Evolutionary conservation across 2,329 filamentous ascomycete genomes (phyloP).

Genomic region (Tolypocladium pustulatum): DNA sequence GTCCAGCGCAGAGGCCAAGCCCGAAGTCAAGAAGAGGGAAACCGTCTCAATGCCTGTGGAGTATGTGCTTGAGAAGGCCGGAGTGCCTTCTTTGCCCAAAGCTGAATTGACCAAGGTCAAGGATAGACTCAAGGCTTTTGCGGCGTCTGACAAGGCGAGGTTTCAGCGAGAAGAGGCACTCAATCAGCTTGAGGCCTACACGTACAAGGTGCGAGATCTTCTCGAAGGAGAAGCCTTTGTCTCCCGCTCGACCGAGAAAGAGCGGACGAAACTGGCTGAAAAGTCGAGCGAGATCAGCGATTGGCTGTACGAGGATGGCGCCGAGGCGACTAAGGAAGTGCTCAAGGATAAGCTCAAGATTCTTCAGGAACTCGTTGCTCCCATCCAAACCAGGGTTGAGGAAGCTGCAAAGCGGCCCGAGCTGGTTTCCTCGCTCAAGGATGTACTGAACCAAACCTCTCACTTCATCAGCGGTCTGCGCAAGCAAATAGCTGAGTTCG

Average conservation of each 20-base stretch:
- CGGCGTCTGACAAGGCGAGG: constrained; percentile 71
- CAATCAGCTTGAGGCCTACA: constrained; percentile 88
- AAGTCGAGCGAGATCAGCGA: constrained; percentile 63
- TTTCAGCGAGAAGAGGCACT: constrained; percentile 72
- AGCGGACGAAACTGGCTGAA: constrained; percentile 56
- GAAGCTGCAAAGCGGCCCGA: constrained; percentile 64
- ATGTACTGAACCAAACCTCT: constrained; percentile 60
- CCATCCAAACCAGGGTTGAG: constrained; percentile 63
- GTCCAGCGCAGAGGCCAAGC: constrained; percentile 32
- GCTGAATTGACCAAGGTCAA: constrained; percentile 42
- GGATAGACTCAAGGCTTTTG: constrained; percentile 72
- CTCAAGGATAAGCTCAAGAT: constrained; percentile 68
- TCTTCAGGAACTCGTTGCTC: constrained; percentile 67
- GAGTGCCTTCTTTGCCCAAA: constrained; percentile 37
- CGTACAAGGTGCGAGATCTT: constrained; percentile 78
- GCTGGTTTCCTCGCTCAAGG: constrained; percentile 55
- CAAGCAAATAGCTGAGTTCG: constrained; percentile 58
- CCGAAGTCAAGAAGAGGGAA: constrained; percentile 49
- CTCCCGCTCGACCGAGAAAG: constrained; percentile 55
- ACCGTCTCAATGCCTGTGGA: constrained; percentile 43
- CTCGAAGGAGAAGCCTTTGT: constrained; percentile 69
- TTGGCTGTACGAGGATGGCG: constrained; percentile 84
- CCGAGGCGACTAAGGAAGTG: constrained; percentile 62
- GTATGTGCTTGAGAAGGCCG: constrained; percentile 37
- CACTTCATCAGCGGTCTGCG: constrained; percentile 62